phyloP scores from a whole-genome alignment of 441 rosid genomes.

The Bocquillonia castaneifolia region DNA sequence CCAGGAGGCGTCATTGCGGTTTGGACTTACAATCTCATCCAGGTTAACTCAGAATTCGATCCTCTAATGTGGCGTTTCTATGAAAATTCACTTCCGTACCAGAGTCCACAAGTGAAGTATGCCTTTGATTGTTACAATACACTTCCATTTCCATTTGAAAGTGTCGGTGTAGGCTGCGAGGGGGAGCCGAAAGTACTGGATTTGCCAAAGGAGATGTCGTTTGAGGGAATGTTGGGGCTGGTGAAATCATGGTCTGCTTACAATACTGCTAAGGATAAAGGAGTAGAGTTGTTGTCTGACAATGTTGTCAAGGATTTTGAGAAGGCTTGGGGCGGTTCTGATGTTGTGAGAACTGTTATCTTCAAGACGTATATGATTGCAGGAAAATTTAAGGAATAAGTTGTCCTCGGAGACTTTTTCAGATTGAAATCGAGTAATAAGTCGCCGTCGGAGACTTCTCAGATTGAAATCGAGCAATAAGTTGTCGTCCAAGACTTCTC shows the following conservation, averaged over 20 bases:
- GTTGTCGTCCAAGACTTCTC: too few relatives aligned
- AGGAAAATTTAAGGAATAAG: constrained; percentile 36
- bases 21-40: constrained; percentile 49
- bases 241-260: constrained; percentile 49
- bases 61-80: constrained; percentile 33
- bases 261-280: constrained; percentile 43
- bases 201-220: constrained; percentile 43
- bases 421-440: too few relatives aligned
- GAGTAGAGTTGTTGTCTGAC: constrained; percentile 52
- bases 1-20: constrained; percentile 64
- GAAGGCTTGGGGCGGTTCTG: constrained; percentile 60
- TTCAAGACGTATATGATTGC: constrained; percentile 58
- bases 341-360: constrained; percentile 35
- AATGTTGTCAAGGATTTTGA: constrained; percentile 42
- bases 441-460: too few relatives aligned
- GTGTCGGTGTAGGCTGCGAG: constrained; percentile 50
- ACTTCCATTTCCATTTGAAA: constrained; percentile 58
- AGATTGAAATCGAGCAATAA: too few relatives aligned
- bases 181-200: constrained; percentile 47
- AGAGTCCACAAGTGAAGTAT: constrained; percentile 28
- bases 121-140: constrained; percentile 36
- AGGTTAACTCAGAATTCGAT: constrained; percentile 44
- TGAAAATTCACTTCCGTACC: constrained; percentile 39
- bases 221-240: constrained; percentile 37
- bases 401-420: too few relatives aligned